Conservation (phyloP, 2,329 filamentous ascomycete species). For the Alternaria sp. region DNA sequence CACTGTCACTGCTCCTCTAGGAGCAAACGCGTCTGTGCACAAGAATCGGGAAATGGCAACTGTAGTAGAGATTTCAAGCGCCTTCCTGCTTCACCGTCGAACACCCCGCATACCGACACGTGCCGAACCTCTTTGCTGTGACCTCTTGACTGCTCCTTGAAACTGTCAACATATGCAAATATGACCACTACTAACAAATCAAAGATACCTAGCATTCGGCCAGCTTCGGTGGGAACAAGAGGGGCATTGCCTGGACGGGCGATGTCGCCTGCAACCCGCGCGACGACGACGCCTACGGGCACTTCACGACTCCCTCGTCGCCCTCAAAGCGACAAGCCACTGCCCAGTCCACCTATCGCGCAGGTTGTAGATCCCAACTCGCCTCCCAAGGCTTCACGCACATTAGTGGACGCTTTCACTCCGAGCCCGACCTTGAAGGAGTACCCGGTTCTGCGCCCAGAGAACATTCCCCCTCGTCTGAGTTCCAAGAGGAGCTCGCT, state of each 20-base stretch:
- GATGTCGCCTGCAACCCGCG: slow-evolving; percentile 3
- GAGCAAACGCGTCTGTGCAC: background rate
- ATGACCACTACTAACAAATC: slow-evolving; percentile 11
- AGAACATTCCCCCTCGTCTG: slow-evolving; percentile 29
- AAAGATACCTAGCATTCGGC: slow-evolving; percentile 17
- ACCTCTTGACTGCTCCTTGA: slow-evolving; percentile 13
- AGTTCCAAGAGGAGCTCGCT: slow-evolving; percentile 30
- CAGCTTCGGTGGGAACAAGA: slow-evolving; percentile 15
- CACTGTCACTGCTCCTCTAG: slow-evolving; percentile 13
- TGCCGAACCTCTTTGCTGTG: background rate
- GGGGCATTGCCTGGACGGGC: slow-evolving; percentile 18
- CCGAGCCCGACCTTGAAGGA: slow-evolving; percentile 35
- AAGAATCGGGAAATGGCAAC: background rate
- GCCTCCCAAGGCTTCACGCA: slow-evolving; percentile 48
- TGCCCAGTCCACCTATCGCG: slow-evolving; percentile 50
- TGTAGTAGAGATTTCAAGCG: slow-evolving; percentile 4
- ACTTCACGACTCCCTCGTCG: slow-evolving; percentile 44
- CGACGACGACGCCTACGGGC: slow-evolving; percentile 12
- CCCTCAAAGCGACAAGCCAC: slow-evolving; percentile 45
- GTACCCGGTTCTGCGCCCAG: slow-evolving; percentile 42
- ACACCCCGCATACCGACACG: slow-evolving; percentile 1
- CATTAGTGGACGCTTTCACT: slow-evolving; percentile 52
- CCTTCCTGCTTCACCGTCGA: background rate
- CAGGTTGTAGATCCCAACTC: slow-evolving; percentile 41
- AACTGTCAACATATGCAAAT: slow-evolving; percentile 10